phyloP scores from a whole-genome alignment of 2,329 filamentous ascomycete species.

The Pseudogymnoascus sp. region DNA sequence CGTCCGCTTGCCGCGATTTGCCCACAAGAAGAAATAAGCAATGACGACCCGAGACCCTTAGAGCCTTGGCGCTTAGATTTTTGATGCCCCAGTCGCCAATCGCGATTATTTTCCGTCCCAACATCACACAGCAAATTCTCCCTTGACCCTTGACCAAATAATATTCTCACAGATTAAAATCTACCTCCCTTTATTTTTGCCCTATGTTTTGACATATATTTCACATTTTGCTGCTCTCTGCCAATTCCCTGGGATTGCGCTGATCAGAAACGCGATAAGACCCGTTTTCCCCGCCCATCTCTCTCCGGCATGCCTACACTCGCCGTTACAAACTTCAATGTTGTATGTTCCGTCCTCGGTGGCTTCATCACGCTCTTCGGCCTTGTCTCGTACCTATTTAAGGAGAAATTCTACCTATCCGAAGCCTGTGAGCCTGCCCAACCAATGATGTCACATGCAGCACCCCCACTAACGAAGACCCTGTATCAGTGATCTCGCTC shows the following conservation, averaged over 20 bases:
- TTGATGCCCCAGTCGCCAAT: neutral
- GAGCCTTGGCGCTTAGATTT: neutral
- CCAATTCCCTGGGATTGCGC: neutral
- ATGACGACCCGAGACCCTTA: neutral
- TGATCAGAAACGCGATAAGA: neutral
- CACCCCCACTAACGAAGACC: neutral
- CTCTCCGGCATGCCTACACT: neutral
- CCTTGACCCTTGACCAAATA: neutral
- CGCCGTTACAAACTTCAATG: conserved; percentile 42
- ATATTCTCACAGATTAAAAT: neutral
- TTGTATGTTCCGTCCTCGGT: conserved; percentile 55
- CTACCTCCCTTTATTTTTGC: neutral
- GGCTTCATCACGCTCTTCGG: conserved; percentile 82
- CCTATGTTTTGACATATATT: neutral
- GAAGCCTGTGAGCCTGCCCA: conserved; percentile 60
- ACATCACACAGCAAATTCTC: neutral
- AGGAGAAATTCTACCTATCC: conserved; percentile 80
- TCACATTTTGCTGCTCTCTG: neutral
- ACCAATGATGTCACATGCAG: neutral
- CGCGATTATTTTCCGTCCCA: neutral
- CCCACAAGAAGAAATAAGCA: neutral
- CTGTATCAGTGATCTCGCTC: conserved; percentile 63
- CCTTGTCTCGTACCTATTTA: conserved; percentile 75
- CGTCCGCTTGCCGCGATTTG: neutral
- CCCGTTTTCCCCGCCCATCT: neutral